Evolutionary conservation across 352 stramenopile species (phyloP).

Genomic region (Phytophthora tubulina): DNA sequence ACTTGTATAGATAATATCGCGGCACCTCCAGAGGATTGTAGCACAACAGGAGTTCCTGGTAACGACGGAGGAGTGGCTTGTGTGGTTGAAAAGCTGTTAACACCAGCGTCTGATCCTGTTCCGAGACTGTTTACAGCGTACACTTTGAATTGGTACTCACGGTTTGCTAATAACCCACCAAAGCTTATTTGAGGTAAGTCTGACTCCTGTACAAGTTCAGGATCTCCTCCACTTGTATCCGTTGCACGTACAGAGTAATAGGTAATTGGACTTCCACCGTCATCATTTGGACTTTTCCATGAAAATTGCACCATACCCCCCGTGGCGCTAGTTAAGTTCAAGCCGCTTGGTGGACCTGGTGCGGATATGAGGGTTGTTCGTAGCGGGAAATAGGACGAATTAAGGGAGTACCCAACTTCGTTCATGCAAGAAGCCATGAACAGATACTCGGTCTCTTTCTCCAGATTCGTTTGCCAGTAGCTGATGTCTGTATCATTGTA

Average conservation of each 20-base stretch:
- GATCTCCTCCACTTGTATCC: constrained; percentile 1
- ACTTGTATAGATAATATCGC: constrained; percentile 42
- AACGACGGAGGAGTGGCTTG: constrained; percentile 36
- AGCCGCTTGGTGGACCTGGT: constrained; percentile 49
- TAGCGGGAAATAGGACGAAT: constrained; percentile 42
- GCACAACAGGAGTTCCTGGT: constrained; percentile 39
- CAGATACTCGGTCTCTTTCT: constrained; percentile 53
- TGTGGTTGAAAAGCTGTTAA: constrained; percentile 40
- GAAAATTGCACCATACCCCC: constrained; percentile 55
- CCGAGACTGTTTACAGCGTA: constrained; percentile 60
- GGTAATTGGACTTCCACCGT: constrained; percentile 58
- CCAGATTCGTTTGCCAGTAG: constrained; percentile 66
- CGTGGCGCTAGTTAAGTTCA: constrained; percentile 31
- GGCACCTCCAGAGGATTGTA: constrained; percentile 49
- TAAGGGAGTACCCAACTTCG: constrained; percentile 51
- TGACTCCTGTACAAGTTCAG: constrained; percentile 14
- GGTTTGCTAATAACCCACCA: constrained; percentile 51
- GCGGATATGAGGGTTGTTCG: constrained; percentile 59
- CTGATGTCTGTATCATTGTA: constrained; percentile 54
- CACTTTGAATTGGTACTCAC: constrained; percentile 59
- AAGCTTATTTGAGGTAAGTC: constrained; percentile 27
- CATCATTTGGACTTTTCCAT: constrained; percentile 60
- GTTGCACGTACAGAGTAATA: constrained; percentile 51
- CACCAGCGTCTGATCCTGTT: constrained; percentile 41
- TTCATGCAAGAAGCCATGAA: constrained; percentile 66